Evolutionary conservation across 148 eudicot genomes (phyloP).

Genomic region (Vaccinium vitisidaea): DNA sequence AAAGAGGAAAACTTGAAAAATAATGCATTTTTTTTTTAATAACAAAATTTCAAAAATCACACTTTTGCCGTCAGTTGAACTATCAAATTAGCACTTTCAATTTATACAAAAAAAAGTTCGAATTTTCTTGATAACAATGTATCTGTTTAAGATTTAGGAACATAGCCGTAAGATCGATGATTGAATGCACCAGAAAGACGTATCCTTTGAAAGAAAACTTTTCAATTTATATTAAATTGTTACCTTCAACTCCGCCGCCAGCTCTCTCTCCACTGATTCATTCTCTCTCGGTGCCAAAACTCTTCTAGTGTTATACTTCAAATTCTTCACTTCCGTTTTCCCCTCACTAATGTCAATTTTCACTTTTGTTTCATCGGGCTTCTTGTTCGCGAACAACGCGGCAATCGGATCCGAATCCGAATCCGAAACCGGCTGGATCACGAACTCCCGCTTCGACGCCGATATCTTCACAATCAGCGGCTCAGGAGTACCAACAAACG

Average conservation of each 20-base stretch:
- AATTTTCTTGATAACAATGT: too few relatives aligned
- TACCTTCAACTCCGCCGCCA: constrained; percentile 17
- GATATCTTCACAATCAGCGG: constrained; percentile 46
- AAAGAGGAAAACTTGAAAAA: too few relatives aligned
- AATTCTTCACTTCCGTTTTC: constrained; percentile 10
- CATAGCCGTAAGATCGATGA: too few relatives aligned
- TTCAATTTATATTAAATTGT: too few relatives aligned
- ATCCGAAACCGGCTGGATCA: constrained; percentile 66
- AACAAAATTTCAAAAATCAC: too few relatives aligned
- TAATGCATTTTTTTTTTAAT: too few relatives aligned
- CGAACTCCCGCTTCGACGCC: constrained; percentile 40
- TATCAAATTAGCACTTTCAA: too few relatives aligned
- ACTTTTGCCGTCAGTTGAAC: too few relatives aligned
- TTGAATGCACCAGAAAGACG: too few relatives aligned
- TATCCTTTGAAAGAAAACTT: too few relatives aligned
- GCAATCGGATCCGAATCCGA: constrained; percentile 56
- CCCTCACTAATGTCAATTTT: constrained; percentile 12
- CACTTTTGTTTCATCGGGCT: constrained; percentile 15
- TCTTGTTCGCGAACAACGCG: constrained; percentile 24
- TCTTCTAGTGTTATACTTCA: constrained; percentile 13
- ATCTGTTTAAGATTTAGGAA: too few relatives aligned
- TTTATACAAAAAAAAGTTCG: too few relatives aligned
- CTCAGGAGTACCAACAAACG: constrained; percentile 63
- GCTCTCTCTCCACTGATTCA: constrained; percentile 14
- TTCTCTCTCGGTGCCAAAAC: constrained; percentile 31